A percentile compares a stretch with the other conserved stretches of the same genome.
phyloP scores from a whole-genome alignment of 306 rosid species.

The Biancaea sappan region DNA sequence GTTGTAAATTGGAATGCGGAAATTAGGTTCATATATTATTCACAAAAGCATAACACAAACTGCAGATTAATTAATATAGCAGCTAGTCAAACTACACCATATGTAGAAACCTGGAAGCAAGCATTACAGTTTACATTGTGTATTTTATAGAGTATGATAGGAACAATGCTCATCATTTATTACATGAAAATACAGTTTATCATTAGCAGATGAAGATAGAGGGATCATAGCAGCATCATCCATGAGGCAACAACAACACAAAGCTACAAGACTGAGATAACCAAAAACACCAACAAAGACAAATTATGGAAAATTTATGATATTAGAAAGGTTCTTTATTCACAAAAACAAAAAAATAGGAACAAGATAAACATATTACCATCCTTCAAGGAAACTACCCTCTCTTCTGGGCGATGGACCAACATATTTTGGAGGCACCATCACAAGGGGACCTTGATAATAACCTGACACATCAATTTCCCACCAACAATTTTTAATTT shows the following conservation, averaged over 20 bases:
- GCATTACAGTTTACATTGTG: neutral
- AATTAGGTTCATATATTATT: neutral
- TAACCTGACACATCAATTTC: slow-evolving; percentile 53
- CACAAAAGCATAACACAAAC: neutral
- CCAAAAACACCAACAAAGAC: neutral
- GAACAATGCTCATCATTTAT: neutral
- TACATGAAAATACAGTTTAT: neutral
- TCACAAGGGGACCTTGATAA: slow-evolving; percentile 90
- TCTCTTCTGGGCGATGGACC: slow-evolving; percentile 64
- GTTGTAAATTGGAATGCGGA: slow-evolving; percentile 2
- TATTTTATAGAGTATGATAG: neutral
- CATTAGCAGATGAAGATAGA: slow-evolving; percentile 45
- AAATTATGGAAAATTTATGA: neutral
- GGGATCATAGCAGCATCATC: slow-evolving; percentile 98
- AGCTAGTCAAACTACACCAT: neutral
- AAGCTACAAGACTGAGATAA: slow-evolving; percentile 72
- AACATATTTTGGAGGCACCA: slow-evolving; percentile 91
- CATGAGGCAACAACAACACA: slow-evolving; percentile 85
- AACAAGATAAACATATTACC: slow-evolving; percentile 48
- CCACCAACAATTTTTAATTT: too few relatives aligned
- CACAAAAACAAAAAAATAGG: too few relatives aligned
- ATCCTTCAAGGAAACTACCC: slow-evolving; percentile 80
- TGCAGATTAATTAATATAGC: slow-evolving; percentile 8
- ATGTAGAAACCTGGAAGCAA: slow-evolving; percentile 14
- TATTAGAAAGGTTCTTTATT: too few relatives aligned